Base-by-base conservation (phyloP, 2,329 filamentous ascomycete genomes). In the Fusarium domesticum region DNA sequence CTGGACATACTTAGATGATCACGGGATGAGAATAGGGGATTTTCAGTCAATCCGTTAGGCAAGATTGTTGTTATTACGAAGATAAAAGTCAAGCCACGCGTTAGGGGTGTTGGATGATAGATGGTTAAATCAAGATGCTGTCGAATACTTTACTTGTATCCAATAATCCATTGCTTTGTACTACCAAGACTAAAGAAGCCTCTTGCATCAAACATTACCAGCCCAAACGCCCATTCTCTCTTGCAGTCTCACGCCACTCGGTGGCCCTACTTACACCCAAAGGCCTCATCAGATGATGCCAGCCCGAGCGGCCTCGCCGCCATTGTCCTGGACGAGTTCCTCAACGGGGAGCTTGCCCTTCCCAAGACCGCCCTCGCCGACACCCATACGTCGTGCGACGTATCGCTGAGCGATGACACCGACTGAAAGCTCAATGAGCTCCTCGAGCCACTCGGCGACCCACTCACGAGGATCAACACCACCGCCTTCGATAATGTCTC, bases 391-490 rank as follows among this genome's bases (percentile, higher is more conserved):
- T 49, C 87, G 81, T 5, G 93, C 92, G 16, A 98, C 93, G 64
- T 98, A 98, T 52, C 91, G 78, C 76, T 98, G 93, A 3, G 93
- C 93, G 4, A 97, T 85, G 6, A 96, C 74, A 15, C 93, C 92
- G 1, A 95, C 80, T 4, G 83, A 80, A 37, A 97, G 72, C 32
- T 76, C 82, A 23, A 98, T 75, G 0, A 84, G 73, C 70, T 97
- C 92, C 70, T 97, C 92, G 36, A 98, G 79, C 93, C 93, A 98
- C 68, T 97, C 93, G 3, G 91, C 87, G 30, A 96, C 88, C 93
- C 93, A 98, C 67, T 98, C 93, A 45, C 93, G 78, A 0, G 93
- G 93, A 62, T 98, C 93, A 2, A 97, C 89, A 36, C 80, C 81
- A 7, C 81, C 82, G 35, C 71, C 70, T 59, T 83, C 81, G 32